Evolutionary conservation across 169 alveolate genomes (phyloP), one percentile per base, ranked within the genome.

Genomic region (Plasmodium sp.): DNA sequence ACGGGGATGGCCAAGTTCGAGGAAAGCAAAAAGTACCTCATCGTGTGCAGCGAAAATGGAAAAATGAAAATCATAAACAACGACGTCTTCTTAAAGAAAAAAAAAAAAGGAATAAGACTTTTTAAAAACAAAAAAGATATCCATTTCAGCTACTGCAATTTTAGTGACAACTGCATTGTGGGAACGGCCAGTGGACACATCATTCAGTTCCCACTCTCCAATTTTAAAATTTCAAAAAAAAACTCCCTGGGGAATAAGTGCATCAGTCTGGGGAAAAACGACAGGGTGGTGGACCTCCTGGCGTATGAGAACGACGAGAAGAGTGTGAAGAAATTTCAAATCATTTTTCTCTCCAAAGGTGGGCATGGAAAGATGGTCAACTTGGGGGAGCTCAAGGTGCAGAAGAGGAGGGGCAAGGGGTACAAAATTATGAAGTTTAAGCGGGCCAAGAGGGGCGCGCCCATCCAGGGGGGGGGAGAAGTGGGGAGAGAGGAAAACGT

Each of bases 41-140:
- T 81, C 73, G 94, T 90, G n/a, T 90, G 94, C 36, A 90, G 94
- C 54, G 94, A 90, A 81, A 74, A 81, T 90, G 94, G 94, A 22
- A 90, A 90, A 74, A 81, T 90, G 94, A 90, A 90, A 81, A 43
- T 90, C 14, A 90, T 90, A 80, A 90, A 81, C 56, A 90, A 90
- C 34, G 94, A 90, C 56, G 67, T 90, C 2, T 90, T 90, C 73
- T 71, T 90, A 36, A 90, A 90, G 34, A 90, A 81, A 34, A 81
- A 81, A 90, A 90, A 81, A 90, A 90, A 79, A 81, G 94, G 94
- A 12, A 81, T 90, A 4, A 62, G 72, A 71, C 94, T 90, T 80
- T 90, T 90, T 90, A 90, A 90, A 90, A 90, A 90, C 58, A 90
- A 90, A 31, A 79, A 80, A 62, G 83, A 81, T 81, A 90, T 90